These are phyloP conservation scores for Protostelium mycophagum DNA, from an alignment of 78 protist genomes.

Conservation along the genomic window DNA sequence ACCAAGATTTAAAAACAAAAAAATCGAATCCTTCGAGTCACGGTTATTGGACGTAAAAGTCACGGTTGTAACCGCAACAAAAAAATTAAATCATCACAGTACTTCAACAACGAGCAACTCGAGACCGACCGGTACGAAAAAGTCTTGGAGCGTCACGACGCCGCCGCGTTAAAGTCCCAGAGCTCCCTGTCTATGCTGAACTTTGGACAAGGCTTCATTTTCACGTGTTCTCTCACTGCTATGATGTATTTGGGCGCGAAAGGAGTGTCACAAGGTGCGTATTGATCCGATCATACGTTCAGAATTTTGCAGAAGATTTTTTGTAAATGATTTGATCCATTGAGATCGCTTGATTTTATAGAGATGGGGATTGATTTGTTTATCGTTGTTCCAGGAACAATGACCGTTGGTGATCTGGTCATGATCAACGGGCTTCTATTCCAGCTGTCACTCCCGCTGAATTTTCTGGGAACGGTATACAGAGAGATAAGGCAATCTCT, in stretches of 20 bases:
- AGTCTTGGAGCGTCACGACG: slow-evolving; percentile 41
- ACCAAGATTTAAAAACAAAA: no score
- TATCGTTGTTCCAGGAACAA: slow-evolving; percentile 23
- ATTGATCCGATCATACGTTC: no score
- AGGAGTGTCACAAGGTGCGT: slow-evolving; percentile 31
- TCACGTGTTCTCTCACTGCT: slow-evolving; percentile 67
- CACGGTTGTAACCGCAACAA: neutral
- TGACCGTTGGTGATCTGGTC: slow-evolving; percentile 84
- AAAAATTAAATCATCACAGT: slow-evolving; percentile 7
- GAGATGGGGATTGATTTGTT: neutral
- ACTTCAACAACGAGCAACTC: slow-evolving; percentile 68
- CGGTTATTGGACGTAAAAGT: slow-evolving; percentile 71
- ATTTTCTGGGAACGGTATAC: slow-evolving; percentile 86
- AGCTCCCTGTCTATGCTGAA: slow-evolving; percentile 68
- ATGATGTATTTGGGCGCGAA: slow-evolving; percentile 71
- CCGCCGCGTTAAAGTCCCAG: slow-evolving; percentile 53
- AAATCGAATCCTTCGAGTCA: no score
- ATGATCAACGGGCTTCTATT: slow-evolving; percentile 79
- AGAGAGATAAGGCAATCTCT: slow-evolving; percentile 78
- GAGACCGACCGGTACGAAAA: slow-evolving; percentile 62
- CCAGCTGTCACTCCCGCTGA: slow-evolving; percentile 88
- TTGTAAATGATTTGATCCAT: neutral
- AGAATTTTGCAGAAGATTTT: neutral
- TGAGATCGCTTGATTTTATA: neutral
- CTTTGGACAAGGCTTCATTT: slow-evolving; percentile 82